Evolutionary conservation across 2,329 filamentous ascomycete genomes (phyloP).

Genomic region (Volutella citrinella): DNA sequence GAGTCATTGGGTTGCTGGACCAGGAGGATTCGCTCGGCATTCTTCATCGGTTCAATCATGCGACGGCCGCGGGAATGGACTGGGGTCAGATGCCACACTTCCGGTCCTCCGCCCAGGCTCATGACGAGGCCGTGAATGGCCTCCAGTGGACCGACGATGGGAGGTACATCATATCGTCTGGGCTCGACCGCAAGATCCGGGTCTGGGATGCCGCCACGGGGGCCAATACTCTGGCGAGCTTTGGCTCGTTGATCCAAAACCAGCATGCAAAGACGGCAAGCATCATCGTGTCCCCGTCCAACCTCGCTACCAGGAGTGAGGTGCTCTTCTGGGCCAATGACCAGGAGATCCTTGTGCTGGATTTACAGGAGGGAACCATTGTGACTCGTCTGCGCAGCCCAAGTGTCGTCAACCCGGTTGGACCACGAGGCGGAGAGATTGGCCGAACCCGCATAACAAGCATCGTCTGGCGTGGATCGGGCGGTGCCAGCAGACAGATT

Average conservation of each 20-base stretch:
- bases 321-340: conserved; percentile 80
- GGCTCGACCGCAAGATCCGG: conserved; percentile 79
- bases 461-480: conserved; percentile 67
- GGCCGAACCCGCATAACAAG: conserved; percentile 68
- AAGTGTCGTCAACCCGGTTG: conserved; percentile 47
- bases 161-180: conserved; percentile 71
- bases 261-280: conserved; percentile 57
- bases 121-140: conserved; percentile 80
- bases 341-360: conserved; percentile 74
- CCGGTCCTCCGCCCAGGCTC: conserved; percentile 60
- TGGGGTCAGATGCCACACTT: conserved; percentile 34
- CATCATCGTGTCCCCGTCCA: conserved; percentile 62
- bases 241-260: conserved; percentile 80
- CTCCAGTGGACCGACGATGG: conserved; percentile 83
- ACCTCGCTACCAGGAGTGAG: conserved; percentile 56
- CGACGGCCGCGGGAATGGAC: conserved; percentile 28
- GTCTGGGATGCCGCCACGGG: conserved; percentile 83
- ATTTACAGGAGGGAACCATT: conserved; percentile 73
- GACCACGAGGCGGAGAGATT: conserved; percentile 45
- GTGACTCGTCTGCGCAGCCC: conserved; percentile 68
- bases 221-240: conserved; percentile 84
- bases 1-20: conserved; percentile 74
- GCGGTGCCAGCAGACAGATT: conserved; percentile 55
- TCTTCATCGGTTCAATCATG: conserved; percentile 37
- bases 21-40: conserved; percentile 79